Evolutionary conservation across 192 early-diverging fungal genomes (phyloP).

Genomic region (Coemansia sp.): DNA sequence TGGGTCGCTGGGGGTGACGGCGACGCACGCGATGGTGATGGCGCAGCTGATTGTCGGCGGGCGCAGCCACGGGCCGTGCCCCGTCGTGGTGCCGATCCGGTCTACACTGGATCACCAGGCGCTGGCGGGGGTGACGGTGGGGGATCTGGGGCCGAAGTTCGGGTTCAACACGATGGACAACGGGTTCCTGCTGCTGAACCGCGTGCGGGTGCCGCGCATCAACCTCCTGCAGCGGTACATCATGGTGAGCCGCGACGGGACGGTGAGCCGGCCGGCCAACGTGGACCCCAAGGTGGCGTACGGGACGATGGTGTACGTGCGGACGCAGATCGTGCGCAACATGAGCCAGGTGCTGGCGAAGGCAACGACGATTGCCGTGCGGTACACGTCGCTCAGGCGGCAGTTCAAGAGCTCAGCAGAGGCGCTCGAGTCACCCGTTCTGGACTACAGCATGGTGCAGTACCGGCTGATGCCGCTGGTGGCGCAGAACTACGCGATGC

Average conservation of each 20-base stretch:
- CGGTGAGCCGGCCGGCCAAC: slow-evolving; percentile 72
- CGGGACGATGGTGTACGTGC: slow-evolving; percentile 84
- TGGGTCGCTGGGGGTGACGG: slow-evolving; percentile 76
- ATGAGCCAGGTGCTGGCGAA: slow-evolving; percentile 61
- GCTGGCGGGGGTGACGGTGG: slow-evolving; percentile 77
- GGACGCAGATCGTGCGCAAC: slow-evolving; percentile 71
- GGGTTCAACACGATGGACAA: slow-evolving; percentile 86
- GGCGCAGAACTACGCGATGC: slow-evolving; percentile 73
- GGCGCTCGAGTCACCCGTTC: slow-evolving; percentile 63
- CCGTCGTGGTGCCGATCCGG: slow-evolving; percentile 81
- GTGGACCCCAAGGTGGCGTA: slow-evolving; percentile 74
- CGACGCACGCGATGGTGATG: slow-evolving; percentile 85
- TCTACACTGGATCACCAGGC: slow-evolving; percentile 70
- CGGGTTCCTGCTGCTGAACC: slow-evolving; percentile 82
- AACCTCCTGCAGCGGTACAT: slow-evolving; percentile 78
- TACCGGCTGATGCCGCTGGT: slow-evolving; percentile 70
- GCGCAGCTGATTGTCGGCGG: slow-evolving; percentile 73
- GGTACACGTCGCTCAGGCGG: slow-evolving; percentile 70
- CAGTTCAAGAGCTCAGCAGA: slow-evolving; percentile 65
- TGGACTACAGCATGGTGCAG: slow-evolving; percentile 81
- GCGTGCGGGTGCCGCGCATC: slow-evolving; percentile 74
- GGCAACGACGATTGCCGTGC: slow-evolving; percentile 69
- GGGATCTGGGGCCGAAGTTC: slow-evolving; percentile 88
- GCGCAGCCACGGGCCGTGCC: slow-evolving; percentile 76
- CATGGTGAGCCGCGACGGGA: slow-evolving; percentile 66